These are phyloP conservation scores for Phialophora macrospora DNA, from an alignment of 2,329 filamentous ascomycete species.

Conservation along the genomic window DNA sequence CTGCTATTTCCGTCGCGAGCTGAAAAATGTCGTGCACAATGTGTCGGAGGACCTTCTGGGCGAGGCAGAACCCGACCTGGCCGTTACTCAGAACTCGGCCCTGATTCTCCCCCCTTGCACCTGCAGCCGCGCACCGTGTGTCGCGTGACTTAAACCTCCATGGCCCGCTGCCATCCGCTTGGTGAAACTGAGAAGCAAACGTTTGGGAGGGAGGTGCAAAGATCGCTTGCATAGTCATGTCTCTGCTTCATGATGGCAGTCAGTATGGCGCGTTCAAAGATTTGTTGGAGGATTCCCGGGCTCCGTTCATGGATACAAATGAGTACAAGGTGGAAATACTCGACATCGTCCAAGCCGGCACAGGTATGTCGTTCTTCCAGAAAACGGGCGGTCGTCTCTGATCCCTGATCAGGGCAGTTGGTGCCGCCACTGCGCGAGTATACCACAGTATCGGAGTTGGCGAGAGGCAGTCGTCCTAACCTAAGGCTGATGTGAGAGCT, in stretches of 20 bases:
- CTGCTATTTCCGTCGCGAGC: slow-evolving; percentile 7
- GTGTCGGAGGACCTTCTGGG: neutral
- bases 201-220: neutral
- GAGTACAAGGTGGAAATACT: slow-evolving; percentile 17
- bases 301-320: slow-evolving; percentile 3
- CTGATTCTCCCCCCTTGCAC: neutral
- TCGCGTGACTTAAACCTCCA: neutral
- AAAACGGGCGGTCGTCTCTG: neutral
- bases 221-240: slow-evolving; percentile 3
- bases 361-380: neutral
- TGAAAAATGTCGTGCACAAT: slow-evolving; percentile 8
- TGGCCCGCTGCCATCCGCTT: neutral
- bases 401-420: slow-evolving; percentile 1
- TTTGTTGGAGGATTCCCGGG: slow-evolving; percentile 12
- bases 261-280: slow-evolving; percentile 19
- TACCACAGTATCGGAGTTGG: slow-evolving; percentile 9
- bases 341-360: slow-evolving; percentile 1
- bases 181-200: neutral
- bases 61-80: neutral
- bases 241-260: slow-evolving; percentile 9
- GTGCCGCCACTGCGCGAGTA: neutral
- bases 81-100: neutral
- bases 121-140: neutral
- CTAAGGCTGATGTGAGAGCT: slow-evolving; percentile 9
- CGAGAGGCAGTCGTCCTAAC: neutral